A percentile compares a stretch with the other conserved stretches of the same genome.
Conservation (phyloP, 768 basidiomycete genomes). For the Mycena epipterygia region DNA sequence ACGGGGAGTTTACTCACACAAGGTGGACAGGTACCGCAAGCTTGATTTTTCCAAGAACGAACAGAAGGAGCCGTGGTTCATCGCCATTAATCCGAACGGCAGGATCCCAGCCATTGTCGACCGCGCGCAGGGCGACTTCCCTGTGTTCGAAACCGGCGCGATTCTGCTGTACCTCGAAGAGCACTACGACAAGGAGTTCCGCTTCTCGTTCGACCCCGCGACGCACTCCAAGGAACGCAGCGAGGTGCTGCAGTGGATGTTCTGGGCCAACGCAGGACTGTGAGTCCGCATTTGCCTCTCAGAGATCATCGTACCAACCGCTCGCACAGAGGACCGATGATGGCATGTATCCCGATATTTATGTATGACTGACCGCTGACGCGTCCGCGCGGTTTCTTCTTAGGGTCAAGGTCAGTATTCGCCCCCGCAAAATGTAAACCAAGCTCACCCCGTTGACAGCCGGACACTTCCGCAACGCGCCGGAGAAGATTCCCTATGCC, state of each 20-base stretch:
- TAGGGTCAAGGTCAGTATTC: slow-evolving; percentile 12
- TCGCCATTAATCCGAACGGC: slow-evolving; percentile 57
- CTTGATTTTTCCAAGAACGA: slow-evolving; percentile 36
- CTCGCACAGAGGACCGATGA: slow-evolving; percentile 35
- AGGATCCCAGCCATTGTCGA: slow-evolving; percentile 55
- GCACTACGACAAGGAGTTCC: slow-evolving; percentile 57
- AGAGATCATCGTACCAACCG: neutral
- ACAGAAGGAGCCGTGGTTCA: slow-evolving; percentile 51
- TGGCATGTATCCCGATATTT: neutral
- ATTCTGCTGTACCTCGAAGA: slow-evolving; percentile 61
- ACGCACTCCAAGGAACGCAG: slow-evolving; percentile 47
- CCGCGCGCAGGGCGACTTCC: slow-evolving; percentile 45
- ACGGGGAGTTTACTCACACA: neutral
- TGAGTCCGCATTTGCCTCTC: neutral
- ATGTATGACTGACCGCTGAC: neutral
- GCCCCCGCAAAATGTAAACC: neutral
- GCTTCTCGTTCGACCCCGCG: slow-evolving; percentile 54
- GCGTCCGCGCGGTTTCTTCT: neutral
- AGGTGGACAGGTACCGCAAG: slow-evolving; percentile 29
- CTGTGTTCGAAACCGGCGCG: slow-evolving; percentile 59
- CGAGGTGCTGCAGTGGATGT: slow-evolving; percentile 63
- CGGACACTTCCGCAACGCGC: slow-evolving; percentile 18
- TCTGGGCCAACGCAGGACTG: slow-evolving; percentile 50
- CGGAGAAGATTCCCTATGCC: slow-evolving; percentile 25
- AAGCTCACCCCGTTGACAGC: slow-evolving; percentile 9